phyloP scores from a whole-genome alignment of 2,329 filamentous ascomycete species.

The Boeremia exigua region DNA sequence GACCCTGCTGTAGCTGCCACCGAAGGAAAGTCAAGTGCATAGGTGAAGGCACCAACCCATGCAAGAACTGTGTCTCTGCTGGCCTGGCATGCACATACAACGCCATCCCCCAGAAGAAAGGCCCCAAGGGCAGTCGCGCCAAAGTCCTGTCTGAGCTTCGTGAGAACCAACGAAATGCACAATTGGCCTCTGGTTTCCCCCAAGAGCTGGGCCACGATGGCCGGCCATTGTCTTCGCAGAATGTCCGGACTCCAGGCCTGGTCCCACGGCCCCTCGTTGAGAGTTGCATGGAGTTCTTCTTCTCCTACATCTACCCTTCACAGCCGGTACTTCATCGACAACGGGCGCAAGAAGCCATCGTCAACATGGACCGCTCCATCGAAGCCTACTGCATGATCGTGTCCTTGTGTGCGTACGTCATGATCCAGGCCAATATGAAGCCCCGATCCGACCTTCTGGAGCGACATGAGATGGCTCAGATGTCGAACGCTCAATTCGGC shows the following conservation, averaged over 20 bases:
- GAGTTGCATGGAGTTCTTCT: constrained; percentile 66
- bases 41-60: constrained; percentile 58
- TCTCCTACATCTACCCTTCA: constrained; percentile 68
- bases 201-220: constrained; percentile 50
- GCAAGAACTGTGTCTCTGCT: constrained; percentile 66
- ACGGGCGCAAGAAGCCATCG: constrained; percentile 59
- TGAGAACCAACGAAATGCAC: constrained; percentile 56
- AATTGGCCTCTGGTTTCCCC: constrained; percentile 51
- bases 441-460: constrained; percentile 53
- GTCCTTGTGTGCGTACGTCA: constrained; percentile 57
- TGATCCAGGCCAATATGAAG: constrained; percentile 57
- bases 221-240: constrained; percentile 50
- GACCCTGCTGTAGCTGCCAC: constrained; percentile 49
- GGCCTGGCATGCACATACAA: constrained; percentile 69
- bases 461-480: constrained; percentile 52
- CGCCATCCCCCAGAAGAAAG: constrained; percentile 68
- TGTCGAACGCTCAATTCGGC: constrained; percentile 55
- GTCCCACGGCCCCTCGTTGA: constrained; percentile 58
- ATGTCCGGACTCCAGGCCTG: constrained; percentile 57
- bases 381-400: constrained; percentile 66
- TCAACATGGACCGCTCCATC: constrained; percentile 57
- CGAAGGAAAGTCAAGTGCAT: constrained; percentile 60
- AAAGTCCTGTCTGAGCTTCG: constrained; percentile 69
- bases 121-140: constrained; percentile 67
- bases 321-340: constrained; percentile 65